Evolutionary conservation across 2,329 filamentous ascomycete species (phyloP), one percentile per base, ranked within the genome.

Genomic region (Aspergillus viridinutans): DNA sequence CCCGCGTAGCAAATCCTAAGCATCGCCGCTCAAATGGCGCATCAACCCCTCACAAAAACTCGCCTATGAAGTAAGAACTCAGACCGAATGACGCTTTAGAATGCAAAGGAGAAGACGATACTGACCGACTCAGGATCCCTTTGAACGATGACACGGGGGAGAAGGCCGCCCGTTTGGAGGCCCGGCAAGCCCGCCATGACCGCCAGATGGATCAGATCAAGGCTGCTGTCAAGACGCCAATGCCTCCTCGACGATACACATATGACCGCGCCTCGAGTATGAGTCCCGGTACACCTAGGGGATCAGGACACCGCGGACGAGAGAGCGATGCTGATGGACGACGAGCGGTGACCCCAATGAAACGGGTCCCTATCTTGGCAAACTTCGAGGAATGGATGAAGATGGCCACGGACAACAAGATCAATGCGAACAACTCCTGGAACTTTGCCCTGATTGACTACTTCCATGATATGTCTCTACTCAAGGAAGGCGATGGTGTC

Each of bases 331-430:
- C 85, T 38, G 80, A 85, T 58, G 67, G 88, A 90, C 49, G 85
- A 32, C 85, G 81, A 61, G 90, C 89, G 40, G 89, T 96, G 54
- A 97, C 94, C 58, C 94, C 93, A 54, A 93, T 96, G 88, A 96
- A 96, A 82, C 89, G 92, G 59, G 90, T 96, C 28, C 94, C 94
- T 1, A 89, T 99, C 66, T 81, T 99, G 54, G 94, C 94, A 69
- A 99, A 99, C 76, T 99, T 97, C 68, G 94, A 99, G 74, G 94
- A 99, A 73, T 97, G 93, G 94, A 97, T 99, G 92, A 99, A 97
- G 82, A 96, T 99, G 92, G 94, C 94, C 2, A 97, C 94, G 17
- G 94, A 99, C 79, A 99, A 99, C 78, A 94, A 94, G 76, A 99
- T 99, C 81, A 99, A 97, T 72, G 93, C 94, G 50, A 86, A 89